Evolutionary conservation across 768 basidiomycete species (phyloP).

Genomic region (Tricholomella constricta): DNA sequence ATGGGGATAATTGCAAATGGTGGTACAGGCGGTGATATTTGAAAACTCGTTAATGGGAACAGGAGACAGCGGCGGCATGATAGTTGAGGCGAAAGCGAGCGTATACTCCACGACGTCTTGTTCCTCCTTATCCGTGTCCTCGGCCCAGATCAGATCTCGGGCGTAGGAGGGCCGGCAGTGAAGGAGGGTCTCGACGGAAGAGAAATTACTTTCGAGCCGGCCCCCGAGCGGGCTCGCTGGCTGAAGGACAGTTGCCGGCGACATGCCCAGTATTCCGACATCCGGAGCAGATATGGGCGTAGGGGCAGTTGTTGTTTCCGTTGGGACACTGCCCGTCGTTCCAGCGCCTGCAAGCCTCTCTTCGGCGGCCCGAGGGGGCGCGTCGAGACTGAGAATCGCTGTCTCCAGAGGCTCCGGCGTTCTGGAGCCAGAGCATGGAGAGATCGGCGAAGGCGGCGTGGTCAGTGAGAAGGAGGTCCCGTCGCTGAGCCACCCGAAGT

Average conservation of each 20-base stretch:
- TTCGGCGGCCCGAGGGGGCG: neutral
- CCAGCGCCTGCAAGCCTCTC: constrained; percentile 15
- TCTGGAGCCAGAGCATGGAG: constrained; percentile 15
- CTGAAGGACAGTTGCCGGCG: neutral
- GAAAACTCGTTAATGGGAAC: neutral
- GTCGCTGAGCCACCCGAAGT: constrained; percentile 1
- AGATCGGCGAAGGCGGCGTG: constrained; percentile 14
- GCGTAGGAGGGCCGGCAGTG: neutral
- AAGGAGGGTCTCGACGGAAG: neutral
- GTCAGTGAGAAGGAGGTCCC: constrained; percentile 15
- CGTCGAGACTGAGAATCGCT: neutral
- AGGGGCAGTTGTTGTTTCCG: constrained; percentile 11
- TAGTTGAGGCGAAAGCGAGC: too few relatives aligned
- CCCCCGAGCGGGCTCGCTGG: neutral
- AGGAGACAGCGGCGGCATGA: neutral
- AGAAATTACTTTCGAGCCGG: neutral
- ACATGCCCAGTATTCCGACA: constrained; percentile 12
- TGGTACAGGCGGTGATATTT: neutral
- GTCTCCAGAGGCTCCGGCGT: neutral
- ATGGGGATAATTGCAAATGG: neutral
- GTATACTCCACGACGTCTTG: too few relatives aligned
- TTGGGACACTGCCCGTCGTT: constrained; percentile 19
- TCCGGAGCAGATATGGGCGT: constrained; percentile 17
- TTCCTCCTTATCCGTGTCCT: too few relatives aligned
- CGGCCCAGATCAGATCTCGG: constrained; percentile 1